Percentiles rank a stretch among this genome's conserved stretches.
Conservation (phyloP, 805 yeast genomes). For the Yarrowia divulgata region DNA sequence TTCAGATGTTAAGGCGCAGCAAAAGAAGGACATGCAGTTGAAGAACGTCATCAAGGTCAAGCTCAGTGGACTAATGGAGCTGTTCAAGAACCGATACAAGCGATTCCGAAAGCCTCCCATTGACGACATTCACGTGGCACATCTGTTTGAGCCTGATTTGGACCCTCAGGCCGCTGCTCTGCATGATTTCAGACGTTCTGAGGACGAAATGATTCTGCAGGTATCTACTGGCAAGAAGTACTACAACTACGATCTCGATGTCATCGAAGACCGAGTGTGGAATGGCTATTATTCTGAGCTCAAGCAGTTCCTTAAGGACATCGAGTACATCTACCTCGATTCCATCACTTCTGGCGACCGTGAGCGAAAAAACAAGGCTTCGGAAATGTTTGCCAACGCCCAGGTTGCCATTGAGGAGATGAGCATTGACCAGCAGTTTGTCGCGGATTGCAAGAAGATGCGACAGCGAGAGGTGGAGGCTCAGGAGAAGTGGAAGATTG, state of each 20-base stretch:
- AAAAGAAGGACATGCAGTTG: conserved; percentile 75
- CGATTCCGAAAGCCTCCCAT: conserved; percentile 89
- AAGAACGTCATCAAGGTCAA: conserved; percentile 86
- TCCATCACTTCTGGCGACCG: conserved; percentile 77
- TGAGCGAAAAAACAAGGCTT: conserved; percentile 79
- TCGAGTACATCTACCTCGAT: conserved; percentile 83
- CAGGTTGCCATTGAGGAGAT: conserved; percentile 95
- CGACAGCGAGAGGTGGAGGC: conserved; percentile 57
- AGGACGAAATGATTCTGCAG: conserved; percentile 82
- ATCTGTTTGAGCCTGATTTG: conserved; percentile 72
- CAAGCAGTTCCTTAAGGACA: conserved; percentile 82
- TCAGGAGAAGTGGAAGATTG: conserved; percentile 44
- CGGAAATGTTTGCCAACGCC: conserved; percentile 95
- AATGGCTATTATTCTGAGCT: conserved; percentile 96
- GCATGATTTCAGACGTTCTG: conserved; percentile 53
- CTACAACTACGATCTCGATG: conserved; percentile 90
- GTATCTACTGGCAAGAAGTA: conserved; percentile 72
- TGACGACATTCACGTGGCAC: conserved; percentile 75
- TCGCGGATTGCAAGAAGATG: conserved; percentile 77
- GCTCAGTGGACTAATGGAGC: conserved; percentile 85
- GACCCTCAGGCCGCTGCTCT: conserved; percentile 50
- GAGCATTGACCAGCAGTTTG: conserved; percentile 63
- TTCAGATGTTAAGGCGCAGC: conserved; percentile 48
- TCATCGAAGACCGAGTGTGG: conserved; percentile 94
- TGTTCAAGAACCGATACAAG: conserved; percentile 84